Percentiles rank a stretch among this genome's conserved stretches.
phyloP scores from a whole-genome alignment of 2,329 filamentous ascomycete species.

The Torrubiella hemipterigena region DNA sequence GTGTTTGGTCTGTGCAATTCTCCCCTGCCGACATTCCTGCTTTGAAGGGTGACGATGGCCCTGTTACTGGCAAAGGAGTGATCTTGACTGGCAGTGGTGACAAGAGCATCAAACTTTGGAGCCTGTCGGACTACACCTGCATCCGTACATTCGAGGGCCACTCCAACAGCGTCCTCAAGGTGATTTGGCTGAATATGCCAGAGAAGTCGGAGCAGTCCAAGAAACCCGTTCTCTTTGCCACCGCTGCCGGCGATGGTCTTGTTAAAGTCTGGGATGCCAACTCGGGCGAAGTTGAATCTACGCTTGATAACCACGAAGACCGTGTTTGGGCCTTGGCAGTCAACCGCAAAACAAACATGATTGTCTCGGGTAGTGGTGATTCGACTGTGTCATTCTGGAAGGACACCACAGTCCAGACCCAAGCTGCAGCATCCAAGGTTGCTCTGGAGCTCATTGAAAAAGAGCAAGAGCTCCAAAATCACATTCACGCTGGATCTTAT shows the following conservation, averaged over 20 bases:
- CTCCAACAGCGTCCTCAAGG: conserved; percentile 88
- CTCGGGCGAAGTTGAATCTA: conserved; percentile 73
- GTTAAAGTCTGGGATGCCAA: conserved; percentile 94
- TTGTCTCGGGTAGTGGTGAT: conserved; percentile 87
- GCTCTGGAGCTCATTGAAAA: conserved; percentile 77
- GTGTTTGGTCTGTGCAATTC: conserved; percentile 93
- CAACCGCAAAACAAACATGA: conserved; percentile 53
- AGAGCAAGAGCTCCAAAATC: conserved; percentile 88
- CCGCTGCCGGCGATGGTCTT: conserved; percentile 83
- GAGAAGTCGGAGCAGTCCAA: conserved; percentile 37
- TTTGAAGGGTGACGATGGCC: conserved; percentile 59
- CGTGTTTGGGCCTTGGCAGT: conserved; percentile 84
- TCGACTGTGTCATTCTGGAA: conserved; percentile 92
- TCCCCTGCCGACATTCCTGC: conserved; percentile 66
- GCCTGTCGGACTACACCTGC: conserved; percentile 80
- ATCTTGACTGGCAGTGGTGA: conserved; percentile 88
- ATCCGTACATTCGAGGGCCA: conserved; percentile 92
- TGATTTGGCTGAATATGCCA: conserved; percentile 65
- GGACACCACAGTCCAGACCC: conserved; percentile 76
- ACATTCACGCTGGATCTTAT: conserved; percentile 78
- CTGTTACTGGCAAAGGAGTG: conserved; percentile 66
- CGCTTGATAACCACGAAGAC: conserved; percentile 93
- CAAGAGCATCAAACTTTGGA: conserved; percentile 95
- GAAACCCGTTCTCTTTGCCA: conserved; percentile 61
- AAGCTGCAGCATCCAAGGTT: conserved; percentile 59